phyloP scores from a whole-genome alignment of 176 grass and related monocot genomes.

The Ensete ventricosum region DNA sequence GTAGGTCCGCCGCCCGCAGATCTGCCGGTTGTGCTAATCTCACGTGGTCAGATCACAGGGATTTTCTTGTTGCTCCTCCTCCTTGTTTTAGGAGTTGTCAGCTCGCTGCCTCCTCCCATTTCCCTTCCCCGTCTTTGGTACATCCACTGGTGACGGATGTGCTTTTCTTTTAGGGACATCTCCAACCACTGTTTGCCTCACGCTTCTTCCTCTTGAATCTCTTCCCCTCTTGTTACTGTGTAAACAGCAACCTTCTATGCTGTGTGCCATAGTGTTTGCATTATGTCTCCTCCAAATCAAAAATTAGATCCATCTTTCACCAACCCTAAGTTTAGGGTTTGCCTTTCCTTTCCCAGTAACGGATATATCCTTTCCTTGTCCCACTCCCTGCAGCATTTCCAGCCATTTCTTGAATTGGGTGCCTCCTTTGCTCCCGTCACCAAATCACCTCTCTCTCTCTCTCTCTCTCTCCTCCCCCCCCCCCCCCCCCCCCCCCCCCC shows the following conservation, averaged over 20 bases:
- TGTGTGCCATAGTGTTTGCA: background rate
- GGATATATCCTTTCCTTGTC: background rate
- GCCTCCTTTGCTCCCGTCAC: background rate
- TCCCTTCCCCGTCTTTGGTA: background rate
- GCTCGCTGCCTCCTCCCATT: background rate
- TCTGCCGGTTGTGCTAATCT: background rate
- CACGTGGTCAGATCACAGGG: too few species aligned
- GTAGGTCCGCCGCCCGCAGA: constrained; percentile 41
- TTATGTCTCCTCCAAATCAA: background rate
- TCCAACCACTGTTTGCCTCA: background rate
- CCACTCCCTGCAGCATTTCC: background rate
- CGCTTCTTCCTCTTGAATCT: background rate
- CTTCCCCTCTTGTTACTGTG: background rate
- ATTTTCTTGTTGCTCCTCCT: background rate
- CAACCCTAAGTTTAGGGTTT: background rate
- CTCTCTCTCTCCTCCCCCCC: too few species aligned
- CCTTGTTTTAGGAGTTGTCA: background rate
- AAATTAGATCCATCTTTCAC: background rate
- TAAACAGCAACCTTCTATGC: background rate
- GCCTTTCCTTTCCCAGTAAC: background rate
- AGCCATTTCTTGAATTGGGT: background rate
- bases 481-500: background rate
- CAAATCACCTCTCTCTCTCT: too few species aligned
- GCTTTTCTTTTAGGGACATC: background rate
- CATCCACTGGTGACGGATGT: background rate